Evolutionary conservation across 1,284 basidiomycete species (phyloP).

Genomic region (Sanguinoderma infundibulare): DNA sequence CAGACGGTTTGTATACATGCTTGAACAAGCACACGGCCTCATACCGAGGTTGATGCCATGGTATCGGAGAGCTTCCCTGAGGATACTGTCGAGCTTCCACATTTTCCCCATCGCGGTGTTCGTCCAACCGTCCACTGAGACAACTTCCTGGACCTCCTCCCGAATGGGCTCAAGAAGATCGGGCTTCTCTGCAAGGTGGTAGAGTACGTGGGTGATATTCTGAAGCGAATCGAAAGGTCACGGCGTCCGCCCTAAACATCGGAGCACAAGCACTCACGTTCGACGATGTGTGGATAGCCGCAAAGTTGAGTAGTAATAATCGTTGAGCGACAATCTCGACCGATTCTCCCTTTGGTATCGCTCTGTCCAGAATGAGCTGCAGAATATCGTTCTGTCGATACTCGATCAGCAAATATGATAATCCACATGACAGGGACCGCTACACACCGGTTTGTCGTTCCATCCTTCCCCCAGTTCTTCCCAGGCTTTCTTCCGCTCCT

Average conservation of each 20-base stretch:
- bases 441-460: not conserved
- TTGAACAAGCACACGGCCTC: not conserved
- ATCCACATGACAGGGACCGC: not conserved
- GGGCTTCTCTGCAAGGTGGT: conserved; percentile 45
- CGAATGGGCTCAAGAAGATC: conserved; percentile 44
- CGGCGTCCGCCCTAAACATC: too few species aligned
- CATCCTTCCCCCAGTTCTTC: not conserved
- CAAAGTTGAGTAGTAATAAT: not conserved
- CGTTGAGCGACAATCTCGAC: not conserved
- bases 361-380: not conserved
- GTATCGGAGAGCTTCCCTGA: conserved; percentile 50
- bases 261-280: not conserved
- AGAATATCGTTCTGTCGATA: not conserved
- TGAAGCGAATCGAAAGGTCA: conserved; percentile 22
- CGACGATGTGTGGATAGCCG: not conserved
- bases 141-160: conserved; percentile 39
- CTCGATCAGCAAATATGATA: not conserved
- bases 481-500: not conserved
- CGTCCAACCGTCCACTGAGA: conserved; percentile 46
- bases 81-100: conserved; percentile 55
- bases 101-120: conserved; percentile 48
- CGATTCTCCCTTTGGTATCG: not conserved
- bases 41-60: conserved; percentile 34
- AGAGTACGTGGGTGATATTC: conserved; percentile 44
- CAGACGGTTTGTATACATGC: too few species aligned